These are phyloP conservation scores for Coemansia asiatica DNA, from an alignment of 192 early-diverging fungal genomes.

Conservation along the genomic window DNA sequence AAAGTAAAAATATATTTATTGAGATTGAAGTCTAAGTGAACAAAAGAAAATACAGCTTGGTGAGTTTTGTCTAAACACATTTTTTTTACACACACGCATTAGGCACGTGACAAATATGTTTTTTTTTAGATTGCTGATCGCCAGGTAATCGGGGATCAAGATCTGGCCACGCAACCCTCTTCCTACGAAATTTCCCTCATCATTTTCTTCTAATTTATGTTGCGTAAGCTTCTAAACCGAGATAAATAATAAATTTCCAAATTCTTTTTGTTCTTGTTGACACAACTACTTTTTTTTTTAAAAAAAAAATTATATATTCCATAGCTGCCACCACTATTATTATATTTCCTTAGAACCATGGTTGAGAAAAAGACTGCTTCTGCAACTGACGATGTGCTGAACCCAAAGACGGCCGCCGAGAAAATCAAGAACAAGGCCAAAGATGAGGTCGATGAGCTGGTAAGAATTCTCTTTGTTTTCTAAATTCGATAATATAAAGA, in stretches of 20 bases:
- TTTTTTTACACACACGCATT: background rate
- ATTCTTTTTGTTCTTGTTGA: background rate
- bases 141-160: background rate
- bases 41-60: background rate
- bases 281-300: background rate
- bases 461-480: constrained; percentile 31
- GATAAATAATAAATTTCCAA: too few species aligned
- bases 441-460: constrained; percentile 56
- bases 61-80: too few species aligned
- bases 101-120: constrained; percentile 9
- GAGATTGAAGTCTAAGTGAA: background rate
- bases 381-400: constrained; percentile 39
- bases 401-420: constrained; percentile 50
- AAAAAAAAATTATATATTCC: background rate
- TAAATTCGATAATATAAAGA: too few species aligned
- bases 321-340: background rate
- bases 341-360: constrained; percentile 16
- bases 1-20: background rate
- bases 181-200: background rate
- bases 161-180: background rate
- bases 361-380: constrained; percentile 24
- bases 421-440: constrained; percentile 57
- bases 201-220: background rate
- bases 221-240: background rate
- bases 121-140: background rate